phyloP scores from a whole-genome alignment of 257 asterid genomes.

The Orobanche coerulescens region DNA sequence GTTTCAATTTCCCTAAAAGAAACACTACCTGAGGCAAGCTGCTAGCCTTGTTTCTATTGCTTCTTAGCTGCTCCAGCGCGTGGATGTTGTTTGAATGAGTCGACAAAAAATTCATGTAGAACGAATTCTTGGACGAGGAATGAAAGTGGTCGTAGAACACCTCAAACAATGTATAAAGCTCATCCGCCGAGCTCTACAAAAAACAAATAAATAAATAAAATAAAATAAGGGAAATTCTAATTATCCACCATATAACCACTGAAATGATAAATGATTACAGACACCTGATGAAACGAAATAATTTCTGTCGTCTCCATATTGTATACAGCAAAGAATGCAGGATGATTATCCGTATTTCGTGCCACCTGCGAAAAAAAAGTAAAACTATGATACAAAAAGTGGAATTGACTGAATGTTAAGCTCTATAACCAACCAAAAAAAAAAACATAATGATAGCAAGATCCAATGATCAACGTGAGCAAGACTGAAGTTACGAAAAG shows the following conservation, averaged over 20 bases:
- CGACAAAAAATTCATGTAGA: conserved; percentile 65
- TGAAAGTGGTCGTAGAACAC: conserved; percentile 80
- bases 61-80: conserved; percentile 69
- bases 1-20: too few relatives aligned
- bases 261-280: conserved; percentile 2
- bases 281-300: conserved; percentile 83
- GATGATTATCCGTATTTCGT: conserved; percentile 73
- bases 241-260: background rate
- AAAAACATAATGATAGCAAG: background rate
- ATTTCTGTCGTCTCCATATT: conserved; percentile 94
- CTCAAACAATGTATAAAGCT: conserved; percentile 76
- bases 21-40: conserved; percentile 83
- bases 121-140: conserved; percentile 61
- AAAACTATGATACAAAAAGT: background rate
- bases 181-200: conserved; percentile 85
- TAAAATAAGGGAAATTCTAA: background rate
- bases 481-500: conserved; percentile 13
- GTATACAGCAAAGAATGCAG: conserved; percentile 94
- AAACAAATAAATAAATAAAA: conserved; percentile 6
- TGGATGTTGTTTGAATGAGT: conserved; percentile 79
- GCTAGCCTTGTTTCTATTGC: conserved; percentile 61
- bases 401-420: background rate
- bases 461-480: background rate
- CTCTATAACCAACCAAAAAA: too few relatives aligned
- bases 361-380: conserved; percentile 45